These are phyloP conservation scores for Jacaranda copaia DNA, from an alignment of 257 asterid genomes.

Conservation along the genomic window DNA sequence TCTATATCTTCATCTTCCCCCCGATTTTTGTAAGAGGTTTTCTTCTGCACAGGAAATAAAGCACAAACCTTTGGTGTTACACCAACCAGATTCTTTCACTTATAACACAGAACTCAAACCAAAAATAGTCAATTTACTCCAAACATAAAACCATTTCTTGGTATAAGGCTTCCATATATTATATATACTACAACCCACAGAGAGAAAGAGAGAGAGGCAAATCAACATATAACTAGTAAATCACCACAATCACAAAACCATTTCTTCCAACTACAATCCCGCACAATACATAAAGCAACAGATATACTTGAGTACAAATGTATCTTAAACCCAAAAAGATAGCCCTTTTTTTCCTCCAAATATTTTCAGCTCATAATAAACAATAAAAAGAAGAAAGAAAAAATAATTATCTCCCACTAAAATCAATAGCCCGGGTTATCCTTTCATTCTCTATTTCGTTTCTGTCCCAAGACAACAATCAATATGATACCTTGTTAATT, in stretches of 20 bases:
- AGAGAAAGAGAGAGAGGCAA: no score
- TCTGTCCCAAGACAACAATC: neutral
- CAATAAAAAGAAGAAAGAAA: neutral
- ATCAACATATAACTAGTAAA: neutral
- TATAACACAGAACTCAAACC: neutral
- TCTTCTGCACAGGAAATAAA: conserved; percentile 50
- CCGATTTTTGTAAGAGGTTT: conserved; percentile 32
- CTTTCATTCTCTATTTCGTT: neutral
- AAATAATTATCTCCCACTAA: conserved; percentile 4
- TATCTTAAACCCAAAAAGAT: neutral
- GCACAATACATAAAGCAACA: neutral
- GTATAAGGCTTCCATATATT: neutral
- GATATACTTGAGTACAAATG: conserved; percentile 16
- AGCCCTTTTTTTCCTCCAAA: neutral
- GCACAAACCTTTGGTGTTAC: conserved; percentile 22
- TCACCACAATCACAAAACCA: conserved; percentile 12
- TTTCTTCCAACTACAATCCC: neutral
- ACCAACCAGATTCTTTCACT: conserved; percentile 9
- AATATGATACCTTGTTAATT: conserved; percentile 45
- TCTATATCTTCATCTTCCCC: conserved; percentile 62
- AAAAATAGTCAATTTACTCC: neutral
- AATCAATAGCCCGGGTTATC: conserved; percentile 8
- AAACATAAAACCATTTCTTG: neutral
- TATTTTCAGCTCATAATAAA: conserved; percentile 32
- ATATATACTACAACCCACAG: no score